These are phyloP conservation scores for Pestalotiopsis sp. DNA, from an alignment of 2,329 filamentous ascomycete species.

Conservation along the genomic window DNA sequence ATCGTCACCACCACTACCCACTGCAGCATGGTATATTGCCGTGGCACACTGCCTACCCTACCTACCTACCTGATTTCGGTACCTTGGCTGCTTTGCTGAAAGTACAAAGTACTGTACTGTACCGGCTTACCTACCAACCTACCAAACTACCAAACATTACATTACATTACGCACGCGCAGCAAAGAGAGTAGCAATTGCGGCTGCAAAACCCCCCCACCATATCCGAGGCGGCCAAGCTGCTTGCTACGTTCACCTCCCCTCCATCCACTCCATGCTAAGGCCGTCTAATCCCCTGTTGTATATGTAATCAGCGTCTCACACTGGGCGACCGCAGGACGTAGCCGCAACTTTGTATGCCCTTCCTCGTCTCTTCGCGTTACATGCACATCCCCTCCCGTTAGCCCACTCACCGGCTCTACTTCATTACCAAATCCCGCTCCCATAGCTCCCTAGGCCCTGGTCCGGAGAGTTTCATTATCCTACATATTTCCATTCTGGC, in stretches of 20 bases:
- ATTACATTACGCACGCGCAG: not conserved
- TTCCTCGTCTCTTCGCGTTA: conserved; percentile 26
- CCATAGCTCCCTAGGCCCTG: not conserved
- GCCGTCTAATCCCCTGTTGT: conserved; percentile 32
- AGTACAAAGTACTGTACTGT: not conserved
- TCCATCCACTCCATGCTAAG: conserved; percentile 21
- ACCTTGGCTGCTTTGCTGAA: not conserved
- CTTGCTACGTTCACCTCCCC: conserved; percentile 21
- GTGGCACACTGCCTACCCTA: not conserved
- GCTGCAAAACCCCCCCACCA: conserved; percentile 14
- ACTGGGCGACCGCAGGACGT: conserved; percentile 28
- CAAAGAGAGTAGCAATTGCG: not conserved
- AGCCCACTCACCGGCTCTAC: conserved; percentile 20
- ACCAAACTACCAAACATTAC: too few species aligned
- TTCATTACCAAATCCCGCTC: conserved; percentile 29
- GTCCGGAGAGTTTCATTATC: conserved; percentile 14
- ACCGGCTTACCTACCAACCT: not conserved
- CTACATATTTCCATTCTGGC: conserved; percentile 18
- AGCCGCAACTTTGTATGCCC: conserved; percentile 27
- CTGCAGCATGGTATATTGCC: not conserved
- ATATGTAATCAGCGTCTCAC: conserved; percentile 37
- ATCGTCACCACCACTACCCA: not conserved
- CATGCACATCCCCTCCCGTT: conserved; percentile 27
- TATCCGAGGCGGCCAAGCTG: conserved; percentile 16
- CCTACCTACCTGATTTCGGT: not conserved